Evolutionary conservation across 345 rosid species (phyloP).

Genomic region (Ceriops tagal): DNA sequence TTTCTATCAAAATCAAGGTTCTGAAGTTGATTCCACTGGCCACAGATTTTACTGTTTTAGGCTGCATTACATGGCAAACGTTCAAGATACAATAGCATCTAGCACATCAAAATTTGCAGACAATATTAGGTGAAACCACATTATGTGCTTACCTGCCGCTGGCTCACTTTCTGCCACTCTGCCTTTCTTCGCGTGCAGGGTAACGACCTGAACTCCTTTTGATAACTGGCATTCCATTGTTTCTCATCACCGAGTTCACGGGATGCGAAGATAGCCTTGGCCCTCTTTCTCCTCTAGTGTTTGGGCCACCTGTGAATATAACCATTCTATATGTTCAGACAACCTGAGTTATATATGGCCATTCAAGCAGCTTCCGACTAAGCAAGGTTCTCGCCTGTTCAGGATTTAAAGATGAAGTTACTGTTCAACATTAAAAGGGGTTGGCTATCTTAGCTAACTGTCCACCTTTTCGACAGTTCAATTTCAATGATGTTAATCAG

Average conservation of each 20-base stretch:
- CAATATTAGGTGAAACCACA: background rate
- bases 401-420: too few species aligned
- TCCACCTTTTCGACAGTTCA: background rate
- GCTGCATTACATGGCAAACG: constrained; percentile 3
- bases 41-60: constrained; percentile 36
- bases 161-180: background rate
- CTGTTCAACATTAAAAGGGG: too few species aligned
- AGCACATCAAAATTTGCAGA: background rate
- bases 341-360: background rate
- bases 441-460: background rate
- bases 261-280: too few species aligned
- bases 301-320: too few species aligned
- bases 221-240: too few species aligned
- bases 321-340: too few species aligned
- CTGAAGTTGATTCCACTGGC: constrained; percentile 20
- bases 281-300: too few species aligned
- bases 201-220: too few species aligned
- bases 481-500: background rate
- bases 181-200: background rate
- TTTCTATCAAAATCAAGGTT: constrained; percentile 40
- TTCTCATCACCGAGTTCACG: too few species aligned
- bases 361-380: background rate
- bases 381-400: background rate
- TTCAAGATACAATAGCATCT: background rate
- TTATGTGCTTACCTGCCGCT: background rate